Evolutionary conservation across 2,329 filamentous ascomycete species (phyloP).

Genomic region (Xylaria sp.): DNA sequence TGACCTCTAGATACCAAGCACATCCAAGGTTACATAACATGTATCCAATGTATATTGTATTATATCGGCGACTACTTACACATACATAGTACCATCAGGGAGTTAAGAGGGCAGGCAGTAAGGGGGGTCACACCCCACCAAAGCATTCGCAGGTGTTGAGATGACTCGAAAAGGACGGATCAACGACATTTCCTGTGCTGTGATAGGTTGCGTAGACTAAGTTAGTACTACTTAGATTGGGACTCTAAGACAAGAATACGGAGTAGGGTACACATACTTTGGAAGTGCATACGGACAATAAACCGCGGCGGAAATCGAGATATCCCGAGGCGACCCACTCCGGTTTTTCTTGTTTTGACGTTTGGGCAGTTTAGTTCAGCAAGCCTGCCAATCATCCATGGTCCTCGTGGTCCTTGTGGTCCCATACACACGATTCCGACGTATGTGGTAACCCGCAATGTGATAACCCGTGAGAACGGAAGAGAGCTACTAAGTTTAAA

Average conservation of each 20-base stretch:
- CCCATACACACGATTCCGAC: not conserved
- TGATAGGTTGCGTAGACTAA: constrained; percentile 5
- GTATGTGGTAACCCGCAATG: not conserved
- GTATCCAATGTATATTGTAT: not conserved
- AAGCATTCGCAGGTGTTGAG: not conserved
- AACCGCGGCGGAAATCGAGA: not conserved
- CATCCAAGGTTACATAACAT: constrained; percentile 2
- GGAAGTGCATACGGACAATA: too few relatives aligned
- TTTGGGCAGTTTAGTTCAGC: not conserved
- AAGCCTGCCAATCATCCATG: not conserved
- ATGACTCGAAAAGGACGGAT: constrained; percentile 6
- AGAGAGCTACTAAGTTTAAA: not conserved
- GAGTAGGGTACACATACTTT: not conserved
- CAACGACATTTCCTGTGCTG: not conserved
- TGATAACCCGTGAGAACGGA: not conserved
- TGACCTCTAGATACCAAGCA: not conserved
- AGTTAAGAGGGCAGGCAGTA: not conserved
- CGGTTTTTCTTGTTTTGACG: not conserved
- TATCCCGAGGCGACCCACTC: constrained; percentile 23
- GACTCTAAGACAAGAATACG: constrained; percentile 3
- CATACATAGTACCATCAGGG: too few relatives aligned
- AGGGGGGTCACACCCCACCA: constrained; percentile 27
- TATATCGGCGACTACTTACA: too few relatives aligned
- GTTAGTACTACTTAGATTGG: not conserved
- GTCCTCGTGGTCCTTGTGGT: not conserved